phyloP scores from a whole-genome alignment of 768 basidiomycete species.

The Leucosporidium scottii region DNA sequence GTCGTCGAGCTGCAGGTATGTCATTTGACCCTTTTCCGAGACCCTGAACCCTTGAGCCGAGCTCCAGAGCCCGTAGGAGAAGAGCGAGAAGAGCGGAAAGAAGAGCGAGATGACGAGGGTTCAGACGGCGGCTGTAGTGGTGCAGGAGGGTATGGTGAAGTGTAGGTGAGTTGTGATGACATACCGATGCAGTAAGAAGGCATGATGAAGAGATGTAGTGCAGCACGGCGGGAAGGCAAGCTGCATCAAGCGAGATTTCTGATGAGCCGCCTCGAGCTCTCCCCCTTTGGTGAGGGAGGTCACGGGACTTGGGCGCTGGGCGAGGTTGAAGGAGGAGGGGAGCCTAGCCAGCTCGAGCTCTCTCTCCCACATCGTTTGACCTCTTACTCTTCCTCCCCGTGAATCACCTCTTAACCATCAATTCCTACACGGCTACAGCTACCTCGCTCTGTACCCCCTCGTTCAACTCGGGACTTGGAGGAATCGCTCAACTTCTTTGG shows the following conservation, averaged over 20 bases:
- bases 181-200: constrained; percentile 35
- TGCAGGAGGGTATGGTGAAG: background rate
- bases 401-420: background rate
- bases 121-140: background rate
- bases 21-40: background rate
- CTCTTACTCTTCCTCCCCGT: background rate
- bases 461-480: too few species aligned
- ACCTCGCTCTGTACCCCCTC: too few species aligned
- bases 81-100: background rate
- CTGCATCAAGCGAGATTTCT: too few species aligned
- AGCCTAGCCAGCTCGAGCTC: too few species aligned
- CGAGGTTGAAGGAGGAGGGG: too few species aligned
- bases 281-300: too few species aligned
- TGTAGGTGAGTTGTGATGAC: background rate
- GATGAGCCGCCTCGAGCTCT: too few species aligned
- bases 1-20: background rate
- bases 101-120: background rate
- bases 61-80: background rate
- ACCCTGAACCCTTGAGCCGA: background rate
- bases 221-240: background rate
- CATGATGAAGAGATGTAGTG: constrained; percentile 11
- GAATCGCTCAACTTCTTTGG: too few species aligned
- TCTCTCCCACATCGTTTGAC: background rate
- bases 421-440: too few species aligned
- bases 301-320: too few species aligned